Base-by-base conservation (phyloP, 2,329 filamentous ascomycete genomes). In the Gliomastix tumulicola region DNA sequence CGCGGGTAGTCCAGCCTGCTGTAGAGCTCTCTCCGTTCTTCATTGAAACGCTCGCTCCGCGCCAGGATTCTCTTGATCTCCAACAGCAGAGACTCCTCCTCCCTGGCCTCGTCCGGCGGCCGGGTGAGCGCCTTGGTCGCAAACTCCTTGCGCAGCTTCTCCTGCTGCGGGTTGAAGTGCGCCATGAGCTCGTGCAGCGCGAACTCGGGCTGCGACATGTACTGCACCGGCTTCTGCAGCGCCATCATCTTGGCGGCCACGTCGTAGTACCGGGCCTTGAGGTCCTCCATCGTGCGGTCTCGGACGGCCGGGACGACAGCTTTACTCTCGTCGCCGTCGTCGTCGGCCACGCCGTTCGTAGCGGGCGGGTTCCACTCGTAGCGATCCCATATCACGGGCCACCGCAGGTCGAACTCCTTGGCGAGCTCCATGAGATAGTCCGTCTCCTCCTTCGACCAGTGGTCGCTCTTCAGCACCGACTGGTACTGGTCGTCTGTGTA, bases 371-470 rank as follows among this genome's bases (percentile, higher is more conserved):
- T 62, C 56, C 77, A 94, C 37, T 94, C 86, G 63, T 96, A 98
- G 40, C 90, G 84, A 58, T 98, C 92, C 69, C 83, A 87, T 41
- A 98, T 86, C 13, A 97, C 59, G 4, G 90, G 75, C 88, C 92
- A 98, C 47, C 92, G 82, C 41, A 95, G 71, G 53, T 94, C 88
- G 53, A 81, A 95, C 32, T 89, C 83, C 39, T 73, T 73, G 12
- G 79, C 85, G 23, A 90, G 57, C 4, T 76, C 67, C 55, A 97
- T 74, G 44, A 98, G 63, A 54, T 96, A 96, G 55, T 96, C 88
- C 8, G 92, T 98, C 62, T 98, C 92, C 49, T 92, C 83, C 51
- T 84, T 87, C 12, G 84, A 82, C 92, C 92, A 98, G 48, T 90
- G 81, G 12, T 77, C 68, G 52, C 71, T 83, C 48, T 79, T 74